A percentile compares a stretch with the other conserved stretches of the same genome.
These are phyloP conservation scores for Cornus suecica DNA, from an alignment of 148 eudicot genomes.

Conservation along the genomic window DNA sequence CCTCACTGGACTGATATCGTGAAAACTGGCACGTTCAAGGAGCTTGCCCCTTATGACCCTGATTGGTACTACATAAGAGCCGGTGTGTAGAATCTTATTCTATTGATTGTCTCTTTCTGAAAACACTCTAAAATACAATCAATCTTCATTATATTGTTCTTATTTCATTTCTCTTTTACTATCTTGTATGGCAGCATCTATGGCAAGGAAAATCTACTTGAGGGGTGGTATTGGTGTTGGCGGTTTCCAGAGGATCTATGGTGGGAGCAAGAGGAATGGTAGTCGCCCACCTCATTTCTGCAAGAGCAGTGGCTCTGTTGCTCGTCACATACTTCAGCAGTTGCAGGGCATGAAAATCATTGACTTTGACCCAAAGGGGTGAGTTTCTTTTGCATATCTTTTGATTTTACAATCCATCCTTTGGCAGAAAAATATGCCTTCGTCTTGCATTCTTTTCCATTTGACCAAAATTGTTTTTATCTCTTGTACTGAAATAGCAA, in stretches of 20 bases:
- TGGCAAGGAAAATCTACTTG: conserved; percentile 77
- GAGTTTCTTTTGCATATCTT: conserved; percentile 12
- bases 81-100: conserved; percentile 25
- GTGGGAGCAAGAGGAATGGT: conserved; percentile 79
- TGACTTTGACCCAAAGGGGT: conserved; percentile 76
- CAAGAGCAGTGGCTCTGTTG: conserved; percentile 75
- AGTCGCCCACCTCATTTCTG: conserved; percentile 81
- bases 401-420: neutral
- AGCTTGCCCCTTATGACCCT: conserved; percentile 64
- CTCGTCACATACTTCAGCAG: conserved; percentile 74
- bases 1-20: conserved; percentile 69
- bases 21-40: conserved; percentile 57
- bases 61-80: conserved; percentile 71
- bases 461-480: neutral
- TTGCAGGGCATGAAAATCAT: conserved; percentile 51
- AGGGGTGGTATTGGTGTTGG: conserved; percentile 89
- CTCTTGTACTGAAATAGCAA: neutral
- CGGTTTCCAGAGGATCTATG: conserved; percentile 66
- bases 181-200: conserved; percentile 49
- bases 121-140: neutral
- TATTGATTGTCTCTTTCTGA: neutral
- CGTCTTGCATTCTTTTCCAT: neutral
- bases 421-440: neutral
- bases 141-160: neutral
- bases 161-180: neutral